Conservation (phyloP, 257 asterid species). For the Penstemon newberryi region DNA sequence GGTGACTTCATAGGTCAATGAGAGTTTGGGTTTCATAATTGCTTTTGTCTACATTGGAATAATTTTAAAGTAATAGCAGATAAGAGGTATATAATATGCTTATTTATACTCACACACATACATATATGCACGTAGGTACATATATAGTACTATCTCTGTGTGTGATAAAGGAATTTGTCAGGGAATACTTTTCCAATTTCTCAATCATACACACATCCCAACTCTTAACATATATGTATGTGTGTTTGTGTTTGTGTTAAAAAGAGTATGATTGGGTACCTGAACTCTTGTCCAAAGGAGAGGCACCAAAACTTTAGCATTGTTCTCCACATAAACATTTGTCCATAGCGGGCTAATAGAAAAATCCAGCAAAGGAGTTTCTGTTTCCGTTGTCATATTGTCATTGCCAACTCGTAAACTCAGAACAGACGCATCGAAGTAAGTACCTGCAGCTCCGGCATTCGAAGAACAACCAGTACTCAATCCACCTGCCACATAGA, state of each 20-base stretch:
- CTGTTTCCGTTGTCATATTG: constrained; percentile 89
- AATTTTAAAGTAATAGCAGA: background rate
- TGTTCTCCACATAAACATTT: constrained; percentile 91
- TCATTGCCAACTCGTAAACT: constrained; percentile 90
- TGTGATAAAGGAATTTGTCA: constrained; percentile 1
- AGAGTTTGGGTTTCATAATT: background rate
- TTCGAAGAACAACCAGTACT: constrained; percentile 88
- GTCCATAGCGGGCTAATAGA: constrained; percentile 94
- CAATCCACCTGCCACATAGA: constrained; percentile 71
- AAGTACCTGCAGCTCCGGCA: constrained; percentile 99
- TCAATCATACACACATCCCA: constrained; percentile 12
- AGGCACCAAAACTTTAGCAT: constrained; percentile 93
- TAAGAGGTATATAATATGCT: background rate
- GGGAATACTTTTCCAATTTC: background rate
- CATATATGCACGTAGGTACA: background rate
- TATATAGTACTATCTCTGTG: background rate
- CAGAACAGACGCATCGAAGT: constrained; percentile 85
- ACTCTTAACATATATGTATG: constrained; percentile 1
- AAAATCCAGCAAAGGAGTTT: constrained; percentile 92
- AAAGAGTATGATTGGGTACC: constrained; percentile 50
- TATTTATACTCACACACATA: background rate
- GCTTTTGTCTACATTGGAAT: background rate
- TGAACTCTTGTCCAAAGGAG: constrained; percentile 98
- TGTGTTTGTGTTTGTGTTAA: background rate
- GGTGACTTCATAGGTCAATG: background rate